Conservation (phyloP, 345 rosid species). For the Euphorbia lathyris region DNA sequence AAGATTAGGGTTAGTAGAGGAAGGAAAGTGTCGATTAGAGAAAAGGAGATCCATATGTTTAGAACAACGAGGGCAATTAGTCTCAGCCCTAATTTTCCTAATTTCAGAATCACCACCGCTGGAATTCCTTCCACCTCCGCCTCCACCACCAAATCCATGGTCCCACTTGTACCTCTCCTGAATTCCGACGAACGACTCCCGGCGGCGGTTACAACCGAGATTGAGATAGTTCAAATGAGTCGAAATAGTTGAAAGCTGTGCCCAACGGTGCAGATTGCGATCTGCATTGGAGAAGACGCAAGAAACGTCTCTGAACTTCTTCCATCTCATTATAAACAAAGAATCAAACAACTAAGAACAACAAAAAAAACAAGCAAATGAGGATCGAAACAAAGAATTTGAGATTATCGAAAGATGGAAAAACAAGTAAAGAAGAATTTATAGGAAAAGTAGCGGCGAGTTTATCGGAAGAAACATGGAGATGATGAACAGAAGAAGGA, state of each 20-base stretch:
- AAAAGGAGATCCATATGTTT: constrained; percentile 80
- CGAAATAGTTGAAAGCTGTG: constrained; percentile 19
- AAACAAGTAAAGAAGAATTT: background rate
- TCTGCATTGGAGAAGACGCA: background rate
- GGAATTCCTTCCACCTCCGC: constrained; percentile 22
- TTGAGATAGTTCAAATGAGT: constrained; percentile 43
- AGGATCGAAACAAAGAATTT: no score
- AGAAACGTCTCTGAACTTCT: background rate
- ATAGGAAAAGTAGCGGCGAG: background rate
- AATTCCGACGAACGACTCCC: constrained; percentile 38
- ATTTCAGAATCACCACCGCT: constrained; percentile 11
- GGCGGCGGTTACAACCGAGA: constrained; percentile 41
- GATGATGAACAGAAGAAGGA: background rate
- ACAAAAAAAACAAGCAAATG: background rate
- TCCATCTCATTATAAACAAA: constrained; percentile 5
- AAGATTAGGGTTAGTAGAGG: constrained; percentile 10
- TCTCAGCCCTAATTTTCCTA: constrained; percentile 77
- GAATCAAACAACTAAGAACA: no score
- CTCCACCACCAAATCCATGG: constrained; percentile 41
- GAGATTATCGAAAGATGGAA: background rate
- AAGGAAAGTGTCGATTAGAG: constrained; percentile 46
- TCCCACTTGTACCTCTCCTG: constrained; percentile 79
- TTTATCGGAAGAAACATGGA: constrained; percentile 8
- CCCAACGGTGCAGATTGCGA: constrained; percentile 7
- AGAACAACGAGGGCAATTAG: constrained; percentile 91